A percentile compares a stretch with the other conserved stretches of the same genome.
phyloP scores from a whole-genome alignment of 2,329 filamentous ascomycete species.

The Volutella citrinella region DNA sequence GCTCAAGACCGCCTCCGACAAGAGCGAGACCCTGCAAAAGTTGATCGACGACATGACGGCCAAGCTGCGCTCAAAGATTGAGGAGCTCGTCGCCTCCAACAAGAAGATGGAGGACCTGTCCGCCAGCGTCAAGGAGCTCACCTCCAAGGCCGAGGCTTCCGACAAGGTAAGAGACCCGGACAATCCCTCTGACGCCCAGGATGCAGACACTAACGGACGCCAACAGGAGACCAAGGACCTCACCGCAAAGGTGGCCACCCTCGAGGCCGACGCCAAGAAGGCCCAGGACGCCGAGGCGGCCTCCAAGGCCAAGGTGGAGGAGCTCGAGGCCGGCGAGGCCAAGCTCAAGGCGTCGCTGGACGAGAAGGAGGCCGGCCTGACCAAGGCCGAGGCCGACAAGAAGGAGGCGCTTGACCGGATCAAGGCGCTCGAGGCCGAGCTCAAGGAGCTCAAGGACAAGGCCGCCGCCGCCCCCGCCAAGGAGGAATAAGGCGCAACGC shows the following conservation, averaged over 20 bases:
- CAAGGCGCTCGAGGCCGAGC: slow-evolving; percentile 10
- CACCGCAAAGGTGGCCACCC: slow-evolving; percentile 1
- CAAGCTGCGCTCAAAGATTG: too few relatives aligned
- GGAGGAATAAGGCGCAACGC: background rate
- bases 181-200: too few relatives aligned
- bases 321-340: slow-evolving; percentile 8
- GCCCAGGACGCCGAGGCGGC: slow-evolving; percentile 7
- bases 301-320: slow-evolving; percentile 6
- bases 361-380: slow-evolving; percentile 5
- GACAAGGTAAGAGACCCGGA: too few relatives aligned
- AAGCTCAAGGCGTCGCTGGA: slow-evolving; percentile 6
- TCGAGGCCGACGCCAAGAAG: slow-evolving; percentile 1
- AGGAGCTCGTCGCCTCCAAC: slow-evolving; percentile 12
- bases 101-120: slow-evolving; percentile 9
- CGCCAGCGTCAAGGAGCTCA: slow-evolving; percentile 5
- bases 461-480: slow-evolving; percentile 1
- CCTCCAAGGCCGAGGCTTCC: background rate
- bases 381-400: slow-evolving; percentile 13
- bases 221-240: slow-evolving; percentile 7
- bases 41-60: too few relatives aligned
- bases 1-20: slow-evolving; percentile 13
- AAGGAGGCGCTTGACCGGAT: slow-evolving; percentile 6
- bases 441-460: slow-evolving; percentile 14
- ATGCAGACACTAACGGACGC: slow-evolving; percentile 14
- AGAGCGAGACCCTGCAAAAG: slow-evolving; percentile 10